A percentile compares a stretch with the other conserved stretches of the same genome.
Evolutionary conservation across 2,329 filamentous ascomycete genomes (phyloP).

Genomic region (Colletotrichum spinosum): DNA sequence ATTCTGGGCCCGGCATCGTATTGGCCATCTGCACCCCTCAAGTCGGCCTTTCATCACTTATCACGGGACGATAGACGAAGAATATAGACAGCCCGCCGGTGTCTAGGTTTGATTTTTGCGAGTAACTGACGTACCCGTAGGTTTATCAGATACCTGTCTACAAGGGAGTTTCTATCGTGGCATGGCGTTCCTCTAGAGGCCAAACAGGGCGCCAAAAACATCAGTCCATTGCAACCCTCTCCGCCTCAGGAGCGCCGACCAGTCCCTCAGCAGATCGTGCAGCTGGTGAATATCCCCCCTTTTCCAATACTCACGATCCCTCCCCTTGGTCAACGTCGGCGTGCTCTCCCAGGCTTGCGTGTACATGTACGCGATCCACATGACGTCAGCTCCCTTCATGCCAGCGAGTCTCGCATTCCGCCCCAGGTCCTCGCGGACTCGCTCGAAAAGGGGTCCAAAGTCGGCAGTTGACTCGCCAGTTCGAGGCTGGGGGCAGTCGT

Average conservation of each 20-base stretch:
- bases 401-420: not conserved
- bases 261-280: constrained; percentile 25
- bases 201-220: constrained; percentile 16
- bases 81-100: too few relatives aligned
- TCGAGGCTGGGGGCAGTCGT: not conserved
- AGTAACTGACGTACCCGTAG: too few relatives aligned
- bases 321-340: not conserved
- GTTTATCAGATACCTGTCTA: too few relatives aligned
- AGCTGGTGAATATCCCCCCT: constrained; percentile 17
- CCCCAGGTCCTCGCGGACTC: constrained; percentile 12
- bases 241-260: constrained; percentile 5
- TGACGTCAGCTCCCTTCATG: constrained; percentile 13
- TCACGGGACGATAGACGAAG: too few relatives aligned
- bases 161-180: too few relatives aligned
- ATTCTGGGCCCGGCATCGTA: too few relatives aligned
- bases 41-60: too few relatives aligned
- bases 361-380: constrained; percentile 29
- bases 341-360: constrained; percentile 16
- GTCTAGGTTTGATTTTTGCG: too few relatives aligned
- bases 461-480: not conserved
- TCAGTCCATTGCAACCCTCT: not conserved
- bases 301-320: constrained; percentile 1
- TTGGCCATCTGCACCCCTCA: too few relatives aligned
- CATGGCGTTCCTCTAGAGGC: not conserved
- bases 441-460: constrained; percentile 4